phyloP scores from a whole-genome alignment of 768 basidiomycete species.

The Lentinula detonsa region DNA sequence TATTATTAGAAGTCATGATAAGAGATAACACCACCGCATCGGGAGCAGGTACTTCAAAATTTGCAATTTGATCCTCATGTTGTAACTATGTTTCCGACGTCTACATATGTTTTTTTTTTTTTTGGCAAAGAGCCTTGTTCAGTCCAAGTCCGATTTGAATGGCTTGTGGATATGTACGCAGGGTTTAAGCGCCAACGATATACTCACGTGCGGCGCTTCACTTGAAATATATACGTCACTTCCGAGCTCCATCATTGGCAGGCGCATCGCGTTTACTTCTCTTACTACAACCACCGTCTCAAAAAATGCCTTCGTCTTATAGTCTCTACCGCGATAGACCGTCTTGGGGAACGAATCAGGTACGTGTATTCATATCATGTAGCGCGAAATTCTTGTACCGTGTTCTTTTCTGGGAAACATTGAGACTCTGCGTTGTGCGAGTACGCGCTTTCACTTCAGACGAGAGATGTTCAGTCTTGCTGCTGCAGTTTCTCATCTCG shows the following conservation, averaged over 20 bases:
- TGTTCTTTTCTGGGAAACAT: not conserved
- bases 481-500: no score
- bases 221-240: not conserved
- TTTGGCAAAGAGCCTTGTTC: no score
- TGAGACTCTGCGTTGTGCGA: not conserved
- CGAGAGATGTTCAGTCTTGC: no score
- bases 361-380: slow-evolving; percentile 9
- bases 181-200: not conserved
- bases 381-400: not conserved
- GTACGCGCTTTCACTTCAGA: not conserved
- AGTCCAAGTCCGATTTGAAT: no score
- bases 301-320: slow-evolving; percentile 31
- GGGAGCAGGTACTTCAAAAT: no score
- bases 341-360: slow-evolving; percentile 44
- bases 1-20: no score
- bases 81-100: no score
- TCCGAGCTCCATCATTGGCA: not conserved
- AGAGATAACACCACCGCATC: no score
- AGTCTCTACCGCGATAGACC: slow-evolving; percentile 38
- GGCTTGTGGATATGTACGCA: no score
- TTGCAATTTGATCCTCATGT: no score
- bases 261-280: slow-evolving; percentile 2
- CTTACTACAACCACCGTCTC: slow-evolving; percentile 5
- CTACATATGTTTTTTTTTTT: no score
- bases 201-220: not conserved